phyloP scores from a whole-genome alignment of 2,329 filamentous ascomycete genomes.

The Fusarium newnesense region DNA sequence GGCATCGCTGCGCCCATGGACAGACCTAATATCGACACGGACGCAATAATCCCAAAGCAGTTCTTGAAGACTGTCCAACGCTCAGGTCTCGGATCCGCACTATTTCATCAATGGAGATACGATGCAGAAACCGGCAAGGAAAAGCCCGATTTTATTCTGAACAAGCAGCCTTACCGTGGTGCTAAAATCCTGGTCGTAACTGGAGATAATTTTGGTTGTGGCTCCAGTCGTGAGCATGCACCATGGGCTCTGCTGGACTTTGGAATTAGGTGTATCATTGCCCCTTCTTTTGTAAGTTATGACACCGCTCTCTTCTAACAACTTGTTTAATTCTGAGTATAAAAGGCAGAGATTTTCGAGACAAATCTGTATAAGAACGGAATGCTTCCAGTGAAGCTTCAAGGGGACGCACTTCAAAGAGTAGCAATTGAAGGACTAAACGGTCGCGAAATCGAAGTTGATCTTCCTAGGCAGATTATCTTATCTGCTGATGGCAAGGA shows the following conservation, averaged over 20 bases:
- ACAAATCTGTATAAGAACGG: constrained; percentile 78
- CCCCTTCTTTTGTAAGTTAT: constrained; percentile 68
- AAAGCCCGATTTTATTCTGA: constrained; percentile 86
- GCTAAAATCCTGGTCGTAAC: constrained; percentile 92
- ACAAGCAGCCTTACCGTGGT: constrained; percentile 84
- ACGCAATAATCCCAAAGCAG: constrained; percentile 98
- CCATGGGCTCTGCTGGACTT: constrained; percentile 98
- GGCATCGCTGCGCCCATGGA: constrained; percentile 90
- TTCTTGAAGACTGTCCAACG: constrained; percentile 99
- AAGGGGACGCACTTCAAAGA: constrained; percentile 71
- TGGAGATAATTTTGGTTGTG: constrained; percentile 95
- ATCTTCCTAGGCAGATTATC: constrained; percentile 86
- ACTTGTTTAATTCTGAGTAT: constrained; percentile 61
- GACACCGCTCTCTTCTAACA: constrained; percentile 87
- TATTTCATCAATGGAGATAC: constrained; percentile 79
- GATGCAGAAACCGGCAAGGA: constrained; percentile 79
- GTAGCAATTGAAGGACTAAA: constrained; percentile 82
- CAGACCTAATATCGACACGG: constrained; percentile 94
- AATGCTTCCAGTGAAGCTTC: constrained; percentile 88
- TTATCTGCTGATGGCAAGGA: constrained; percentile 78
- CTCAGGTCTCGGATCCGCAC: constrained; percentile 86
- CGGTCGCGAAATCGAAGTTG: constrained; percentile 86
- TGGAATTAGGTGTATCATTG: constrained; percentile 93
- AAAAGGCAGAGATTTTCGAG: too few species aligned
- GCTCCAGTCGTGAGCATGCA: constrained; percentile 91